phyloP scores from a whole-genome alignment of 805 yeast species.

The Cyberlindnera sargentensis region DNA sequence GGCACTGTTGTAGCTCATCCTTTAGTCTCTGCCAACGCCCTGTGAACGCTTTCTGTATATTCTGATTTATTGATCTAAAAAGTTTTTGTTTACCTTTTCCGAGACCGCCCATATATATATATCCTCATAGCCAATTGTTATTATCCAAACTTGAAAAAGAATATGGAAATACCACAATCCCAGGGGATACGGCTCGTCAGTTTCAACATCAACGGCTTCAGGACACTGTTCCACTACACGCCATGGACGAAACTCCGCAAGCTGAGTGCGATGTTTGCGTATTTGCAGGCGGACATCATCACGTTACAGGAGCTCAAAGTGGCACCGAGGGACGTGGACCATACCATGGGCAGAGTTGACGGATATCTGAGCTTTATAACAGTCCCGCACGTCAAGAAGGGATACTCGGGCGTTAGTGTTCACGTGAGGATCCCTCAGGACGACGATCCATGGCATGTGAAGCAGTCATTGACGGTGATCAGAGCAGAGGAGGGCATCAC shows the following conservation, averaged over 20 bases:
- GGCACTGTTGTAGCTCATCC: neutral
- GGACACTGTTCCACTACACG: slow-evolving; percentile 71
- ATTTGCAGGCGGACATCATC: slow-evolving; percentile 66
- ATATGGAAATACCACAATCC: slow-evolving; percentile 1
- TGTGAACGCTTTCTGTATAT: neutral
- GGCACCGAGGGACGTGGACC: slow-evolving; percentile 40
- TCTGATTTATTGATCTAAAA: neutral
- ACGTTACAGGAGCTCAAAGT: slow-evolving; percentile 83
- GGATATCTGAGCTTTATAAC: slow-evolving; percentile 63
- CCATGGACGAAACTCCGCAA: slow-evolving; percentile 64
- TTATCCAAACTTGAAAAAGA: neutral
- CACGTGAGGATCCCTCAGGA: slow-evolving; percentile 51
- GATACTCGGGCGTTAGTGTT: slow-evolving; percentile 89
- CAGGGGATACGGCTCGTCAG: slow-evolving; percentile 43
- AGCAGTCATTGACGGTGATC: slow-evolving; percentile 41
- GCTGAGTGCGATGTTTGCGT: slow-evolving; percentile 36
- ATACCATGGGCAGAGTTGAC: slow-evolving; percentile 42
- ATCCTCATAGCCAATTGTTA: too few species aligned
- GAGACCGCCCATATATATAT: neutral
- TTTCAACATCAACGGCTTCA: slow-evolving; percentile 80
- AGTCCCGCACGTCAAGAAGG: slow-evolving; percentile 61
- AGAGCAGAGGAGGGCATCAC: slow-evolving; percentile 91
- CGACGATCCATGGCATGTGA: slow-evolving; percentile 32
- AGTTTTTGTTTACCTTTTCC: neutral
- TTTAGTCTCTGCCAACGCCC: neutral